phyloP scores from a whole-genome alignment of 2,329 filamentous ascomycete genomes.

The Claviceps sp. region DNA sequence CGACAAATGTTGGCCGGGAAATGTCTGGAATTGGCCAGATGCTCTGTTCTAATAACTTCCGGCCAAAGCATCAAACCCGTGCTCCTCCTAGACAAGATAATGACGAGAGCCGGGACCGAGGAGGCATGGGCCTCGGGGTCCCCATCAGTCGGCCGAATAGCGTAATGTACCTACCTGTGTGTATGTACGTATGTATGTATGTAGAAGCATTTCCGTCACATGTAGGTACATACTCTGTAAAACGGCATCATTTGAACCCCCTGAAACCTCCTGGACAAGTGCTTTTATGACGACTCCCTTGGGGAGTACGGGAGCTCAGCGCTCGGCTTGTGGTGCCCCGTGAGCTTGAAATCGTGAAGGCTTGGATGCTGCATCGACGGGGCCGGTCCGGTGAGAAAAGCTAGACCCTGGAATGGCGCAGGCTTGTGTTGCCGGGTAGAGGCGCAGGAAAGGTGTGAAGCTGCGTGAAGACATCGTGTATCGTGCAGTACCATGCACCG shows the following conservation, averaged over 20 bases:
- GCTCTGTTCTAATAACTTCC: neutral
- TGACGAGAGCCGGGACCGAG: neutral
- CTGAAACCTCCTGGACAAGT: neutral
- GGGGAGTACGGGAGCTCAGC: neutral
- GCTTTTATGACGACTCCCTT: neutral
- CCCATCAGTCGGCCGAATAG: neutral
- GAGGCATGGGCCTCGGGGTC: neutral
- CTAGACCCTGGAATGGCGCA: neutral
- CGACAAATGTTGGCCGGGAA: neutral
- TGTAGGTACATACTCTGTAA: too few relatives aligned
- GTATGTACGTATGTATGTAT: too few relatives aligned
- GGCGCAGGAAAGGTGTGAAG: neutral
- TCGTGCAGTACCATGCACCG: neutral
- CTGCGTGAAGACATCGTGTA: neutral
- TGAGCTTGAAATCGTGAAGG: neutral
- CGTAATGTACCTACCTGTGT: too few relatives aligned
- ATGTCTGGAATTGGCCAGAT: neutral
- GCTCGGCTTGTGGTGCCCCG: neutral
- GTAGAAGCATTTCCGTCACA: too few relatives aligned
- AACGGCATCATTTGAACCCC: neutral
- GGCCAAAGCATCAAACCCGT: neutral
- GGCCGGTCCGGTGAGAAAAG: constrained; percentile 1
- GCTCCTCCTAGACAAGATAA: neutral
- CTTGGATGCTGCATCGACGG: neutral
- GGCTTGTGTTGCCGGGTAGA: neutral